Base-by-base conservation (phyloP, 2,329 filamentous ascomycete species). In the Sclerotiophoma versabilis region DNA sequence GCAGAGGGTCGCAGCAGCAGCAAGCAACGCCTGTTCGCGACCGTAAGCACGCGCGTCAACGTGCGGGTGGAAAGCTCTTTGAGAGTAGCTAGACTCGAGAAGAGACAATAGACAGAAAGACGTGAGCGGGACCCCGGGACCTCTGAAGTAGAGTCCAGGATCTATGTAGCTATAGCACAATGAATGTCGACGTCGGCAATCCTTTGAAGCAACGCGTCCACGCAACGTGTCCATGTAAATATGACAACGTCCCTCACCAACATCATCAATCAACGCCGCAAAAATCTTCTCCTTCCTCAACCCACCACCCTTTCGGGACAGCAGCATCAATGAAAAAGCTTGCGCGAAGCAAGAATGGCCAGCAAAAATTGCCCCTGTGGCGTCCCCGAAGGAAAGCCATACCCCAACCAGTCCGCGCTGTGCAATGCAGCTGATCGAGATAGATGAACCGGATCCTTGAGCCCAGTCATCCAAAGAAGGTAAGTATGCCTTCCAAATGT, bases 261-360 rank as follows among this genome's bases (percentile, higher is more conserved):
- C n/a, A n/a, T n/a, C n/a, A n/a, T n/a, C 32, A 11, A 5, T 36
- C 33, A 36, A 9, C 19, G n/a, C n/a, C 34, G 14, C 4, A 22
- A 23, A 12, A 26, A 19, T 38, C 38, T 44, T 45, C 38, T 44
- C 38, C 46, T 49, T 42, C 46, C 36, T 49, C 37, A 27, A 49
- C n/a, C n/a, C 22, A 11, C 46, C 20, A 25, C 6, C 6, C 37
- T n/a, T 11, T 3, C 6, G 8, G 29, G 19, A 30, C 39, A 41
- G 11, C 34, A 15, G 15, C 9, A 25, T 41, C 37, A 49, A 49
- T 62, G 58, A 59, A 64, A 65, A 54, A 56, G 46, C 29, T 7
- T 32, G 30, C 47, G 5, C 19, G 19, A 20, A 26, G 46, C 27
- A 19, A 49, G 27, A 17, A 26, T 17, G 30, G 36, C 34, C 14